These are phyloP conservation scores for Saccharomycopsis javanensis DNA, from an alignment of 805 yeast species.

Conservation along the genomic window DNA sequence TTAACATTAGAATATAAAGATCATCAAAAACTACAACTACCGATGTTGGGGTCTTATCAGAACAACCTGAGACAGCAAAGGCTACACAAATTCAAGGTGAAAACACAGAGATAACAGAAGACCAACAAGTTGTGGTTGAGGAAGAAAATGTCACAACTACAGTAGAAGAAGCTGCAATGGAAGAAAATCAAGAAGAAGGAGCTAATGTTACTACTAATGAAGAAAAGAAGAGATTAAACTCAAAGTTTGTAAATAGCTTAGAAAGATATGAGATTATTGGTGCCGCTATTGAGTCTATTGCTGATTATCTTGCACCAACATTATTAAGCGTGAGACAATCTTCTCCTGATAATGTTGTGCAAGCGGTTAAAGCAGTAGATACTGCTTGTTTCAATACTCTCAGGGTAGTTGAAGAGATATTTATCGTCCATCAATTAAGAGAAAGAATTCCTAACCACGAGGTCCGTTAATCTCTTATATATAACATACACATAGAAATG, in stretches of 20 bases:
- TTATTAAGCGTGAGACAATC: conserved; percentile 1
- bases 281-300: conserved; percentile 11
- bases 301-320: conserved; percentile 14
- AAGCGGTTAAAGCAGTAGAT: conserved; percentile 10
- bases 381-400: conserved; percentile 4
- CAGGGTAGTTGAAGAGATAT: conserved; percentile 3
- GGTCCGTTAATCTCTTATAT: neutral
- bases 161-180: neutral
- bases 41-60: neutral
- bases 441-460: conserved; percentile 4
- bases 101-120: neutral
- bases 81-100: neutral
- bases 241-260: conserved; percentile 12
- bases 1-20: neutral
- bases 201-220: neutral
- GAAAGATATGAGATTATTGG: conserved; percentile 11
- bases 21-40: neutral
- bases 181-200: neutral
- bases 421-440: neutral
- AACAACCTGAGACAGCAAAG: neutral
- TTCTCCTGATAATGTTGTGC: conserved; percentile 10
- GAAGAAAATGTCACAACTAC: neutral
- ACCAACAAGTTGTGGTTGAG: neutral
- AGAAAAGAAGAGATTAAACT: neutral
- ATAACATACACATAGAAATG: too few species aligned